Percentiles rank a stretch among this genome's conserved stretches.
Evolutionary conservation across 1,139 yeast genomes (phyloP).

Genomic region (Torulaspora globosa): DNA sequence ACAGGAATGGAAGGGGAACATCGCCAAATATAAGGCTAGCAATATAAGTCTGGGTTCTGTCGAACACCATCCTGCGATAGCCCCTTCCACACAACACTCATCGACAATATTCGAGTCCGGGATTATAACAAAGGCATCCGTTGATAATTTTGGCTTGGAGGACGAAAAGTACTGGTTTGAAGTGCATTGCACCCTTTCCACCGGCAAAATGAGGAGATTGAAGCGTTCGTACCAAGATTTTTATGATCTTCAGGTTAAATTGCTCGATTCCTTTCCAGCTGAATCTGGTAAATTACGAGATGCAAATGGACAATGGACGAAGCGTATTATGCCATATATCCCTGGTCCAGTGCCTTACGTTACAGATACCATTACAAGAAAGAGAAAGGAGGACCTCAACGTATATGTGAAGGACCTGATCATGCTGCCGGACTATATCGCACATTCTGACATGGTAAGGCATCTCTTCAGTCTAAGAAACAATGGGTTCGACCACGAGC

Average conservation of each 20-base stretch:
- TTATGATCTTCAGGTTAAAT: conserved; percentile 83
- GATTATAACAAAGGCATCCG: conserved; percentile 57
- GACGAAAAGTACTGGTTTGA: conserved; percentile 90
- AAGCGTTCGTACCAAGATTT: conserved; percentile 95
- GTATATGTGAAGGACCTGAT: conserved; percentile 73
- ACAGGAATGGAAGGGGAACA: conserved; percentile 90
- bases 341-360: conserved; percentile 96
- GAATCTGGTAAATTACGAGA: conserved; percentile 79
- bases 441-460: conserved; percentile 65
- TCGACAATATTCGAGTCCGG: conserved; percentile 28
- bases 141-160: conserved; percentile 76
- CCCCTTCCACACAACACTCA: conserved; percentile 17
- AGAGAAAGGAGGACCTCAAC: conserved; percentile 80
- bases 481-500: conserved; percentile 42
- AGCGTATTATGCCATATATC: conserved; percentile 82
- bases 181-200: conserved; percentile 62
- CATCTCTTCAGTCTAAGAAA: conserved; percentile 61
- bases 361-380: conserved; percentile 80
- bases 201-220: conserved; percentile 65
- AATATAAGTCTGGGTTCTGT: conserved; percentile 60
- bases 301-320: conserved; percentile 46
- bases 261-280: conserved; percentile 79
- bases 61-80: conserved; percentile 24
- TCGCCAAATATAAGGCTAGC: conserved; percentile 90
- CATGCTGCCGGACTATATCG: conserved; percentile 70